Evolutionary conservation across 2,329 filamentous ascomycete species (phyloP).

Genomic region (Penicillium sp.): DNA sequence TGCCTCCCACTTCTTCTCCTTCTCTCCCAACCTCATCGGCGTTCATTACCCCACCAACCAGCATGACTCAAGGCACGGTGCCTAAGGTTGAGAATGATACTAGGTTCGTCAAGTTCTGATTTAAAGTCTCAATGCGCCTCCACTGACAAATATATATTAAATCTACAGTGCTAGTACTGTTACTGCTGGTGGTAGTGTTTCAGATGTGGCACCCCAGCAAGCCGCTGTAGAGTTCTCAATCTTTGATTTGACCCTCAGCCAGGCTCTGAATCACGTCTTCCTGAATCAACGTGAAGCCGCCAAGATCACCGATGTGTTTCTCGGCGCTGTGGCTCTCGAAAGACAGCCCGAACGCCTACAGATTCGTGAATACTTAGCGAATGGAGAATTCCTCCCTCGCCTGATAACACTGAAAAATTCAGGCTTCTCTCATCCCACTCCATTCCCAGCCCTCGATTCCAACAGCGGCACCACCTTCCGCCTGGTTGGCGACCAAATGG

Average conservation of each 20-base stretch:
- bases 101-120: not conserved
- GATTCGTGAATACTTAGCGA: conserved; percentile 6
- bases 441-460: not conserved
- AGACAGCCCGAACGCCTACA: not conserved
- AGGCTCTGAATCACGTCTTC: not conserved
- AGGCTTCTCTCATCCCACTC: not conserved
- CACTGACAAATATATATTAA: not conserved
- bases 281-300: not conserved
- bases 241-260: conserved; percentile 3
- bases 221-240: not conserved
- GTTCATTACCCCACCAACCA: not conserved
- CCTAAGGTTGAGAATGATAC: not conserved
- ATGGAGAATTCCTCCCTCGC: conserved; percentile 10
- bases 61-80: not conserved
- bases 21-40: not conserved
- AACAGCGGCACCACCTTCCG: not conserved
- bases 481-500: conserved; percentile 11
- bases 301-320: conserved; percentile 2
- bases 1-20: not conserved
- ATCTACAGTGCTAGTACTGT: not conserved
- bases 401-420: conserved; percentile 6
- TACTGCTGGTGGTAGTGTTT: not conserved
- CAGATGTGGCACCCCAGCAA: not conserved
- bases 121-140: too few species aligned
- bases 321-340: not conserved